phyloP scores from a whole-genome alignment of 805 yeast genomes.

The Diddensiella transvaalensis region DNA sequence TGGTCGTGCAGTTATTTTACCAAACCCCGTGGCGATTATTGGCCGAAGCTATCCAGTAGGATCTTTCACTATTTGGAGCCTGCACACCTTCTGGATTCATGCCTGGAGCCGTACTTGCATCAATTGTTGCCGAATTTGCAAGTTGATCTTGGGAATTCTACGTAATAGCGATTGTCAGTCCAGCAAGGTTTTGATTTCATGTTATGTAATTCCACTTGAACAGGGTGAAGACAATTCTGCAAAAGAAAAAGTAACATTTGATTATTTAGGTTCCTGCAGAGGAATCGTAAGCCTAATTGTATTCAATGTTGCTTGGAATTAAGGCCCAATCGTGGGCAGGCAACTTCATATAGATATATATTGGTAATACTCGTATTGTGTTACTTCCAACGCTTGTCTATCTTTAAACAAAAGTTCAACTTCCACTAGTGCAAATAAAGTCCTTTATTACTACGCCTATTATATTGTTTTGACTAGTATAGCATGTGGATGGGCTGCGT shows the following conservation, averaged over 20 bases:
- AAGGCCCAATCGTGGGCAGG: constrained; percentile 76
- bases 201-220: background rate
- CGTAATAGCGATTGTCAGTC: constrained; percentile 42
- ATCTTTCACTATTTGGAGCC: constrained; percentile 54
- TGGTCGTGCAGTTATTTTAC: constrained; percentile 57
- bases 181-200: constrained; percentile 29
- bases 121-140: constrained; percentile 41
- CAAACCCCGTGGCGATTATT: constrained; percentile 55
- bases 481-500: constrained; percentile 71
- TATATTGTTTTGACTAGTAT: constrained; percentile 47
- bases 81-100: constrained; percentile 62
- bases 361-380: constrained; percentile 47
- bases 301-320: constrained; percentile 69
- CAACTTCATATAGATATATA: constrained; percentile 51
- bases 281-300: constrained; percentile 61
- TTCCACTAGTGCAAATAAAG: constrained; percentile 54
- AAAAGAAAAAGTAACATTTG: constrained; percentile 38
- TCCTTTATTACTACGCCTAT: constrained; percentile 44
- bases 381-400: constrained; percentile 44
- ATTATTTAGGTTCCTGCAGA: constrained; percentile 48
- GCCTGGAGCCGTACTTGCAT: constrained; percentile 51
- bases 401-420: constrained; percentile 45
- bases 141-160: constrained; percentile 61
- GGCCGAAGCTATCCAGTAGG: constrained; percentile 47
- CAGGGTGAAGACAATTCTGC: too few relatives aligned